Evolutionary conservation across 176 grass and related monocot genomes (phyloP).

Genomic region (Puya raimondii): DNA sequence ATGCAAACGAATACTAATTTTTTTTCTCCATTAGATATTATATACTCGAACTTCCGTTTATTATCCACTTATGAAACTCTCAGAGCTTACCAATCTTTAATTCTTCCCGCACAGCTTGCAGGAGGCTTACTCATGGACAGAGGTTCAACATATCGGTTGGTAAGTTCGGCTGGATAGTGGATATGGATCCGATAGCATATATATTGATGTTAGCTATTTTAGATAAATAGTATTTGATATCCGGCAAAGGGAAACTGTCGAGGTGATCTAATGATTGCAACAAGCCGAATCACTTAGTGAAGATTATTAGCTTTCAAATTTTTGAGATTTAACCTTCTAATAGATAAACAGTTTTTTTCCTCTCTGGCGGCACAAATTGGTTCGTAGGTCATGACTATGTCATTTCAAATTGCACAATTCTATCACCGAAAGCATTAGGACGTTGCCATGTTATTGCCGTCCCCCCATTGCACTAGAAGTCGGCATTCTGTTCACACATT

Average conservation of each 20-base stretch:
- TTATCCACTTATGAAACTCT: slow-evolving; percentile 1
- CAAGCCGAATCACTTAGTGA: background rate
- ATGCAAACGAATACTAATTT: too few relatives aligned
- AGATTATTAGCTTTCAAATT: background rate
- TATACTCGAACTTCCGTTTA: slow-evolving; percentile 7
- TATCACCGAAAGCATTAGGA: background rate
- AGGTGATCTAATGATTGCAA: background rate
- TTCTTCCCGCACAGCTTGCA: slow-evolving; percentile 13
- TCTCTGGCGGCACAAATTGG: background rate
- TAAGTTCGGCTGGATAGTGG: slow-evolving; percentile 4
- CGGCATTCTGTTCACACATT: background rate
- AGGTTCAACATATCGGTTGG: slow-evolving; percentile 18
- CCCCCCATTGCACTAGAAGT: background rate
- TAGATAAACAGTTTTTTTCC: background rate
- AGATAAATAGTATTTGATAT: background rate
- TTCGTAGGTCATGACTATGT: background rate
- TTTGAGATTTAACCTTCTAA: background rate
- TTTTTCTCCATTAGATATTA: background rate
- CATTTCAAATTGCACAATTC: background rate
- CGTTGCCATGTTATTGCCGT: background rate
- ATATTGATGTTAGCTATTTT: background rate
- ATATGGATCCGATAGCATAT: background rate
- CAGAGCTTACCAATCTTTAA: background rate
- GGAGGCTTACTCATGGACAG: slow-evolving; percentile 9
- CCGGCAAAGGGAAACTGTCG: background rate